A percentile compares a stretch with the other conserved stretches of the same genome.
Conservation (phyloP, 257 asterid genomes). For the Solanum raphanifolium region DNA sequence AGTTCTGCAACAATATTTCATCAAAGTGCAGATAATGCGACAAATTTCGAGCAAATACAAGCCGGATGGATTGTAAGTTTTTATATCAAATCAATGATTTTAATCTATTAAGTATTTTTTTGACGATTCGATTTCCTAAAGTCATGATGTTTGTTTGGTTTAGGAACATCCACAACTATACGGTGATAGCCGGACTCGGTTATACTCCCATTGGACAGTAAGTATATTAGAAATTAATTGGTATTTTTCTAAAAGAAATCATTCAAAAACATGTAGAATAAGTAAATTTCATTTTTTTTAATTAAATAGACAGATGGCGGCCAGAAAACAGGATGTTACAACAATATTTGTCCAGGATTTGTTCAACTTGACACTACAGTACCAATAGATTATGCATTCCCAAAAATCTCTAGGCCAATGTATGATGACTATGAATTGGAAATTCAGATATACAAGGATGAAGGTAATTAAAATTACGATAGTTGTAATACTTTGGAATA, state of each 20-base stretch:
- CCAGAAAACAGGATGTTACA: neutral
- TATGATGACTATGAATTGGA: neutral
- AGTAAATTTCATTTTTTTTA: neutral
- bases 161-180: neutral
- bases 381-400: neutral
- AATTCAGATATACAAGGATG: neutral
- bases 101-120: neutral
- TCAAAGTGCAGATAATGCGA: neutral
- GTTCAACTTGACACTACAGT: neutral
- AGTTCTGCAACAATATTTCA: neutral
- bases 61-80: neutral
- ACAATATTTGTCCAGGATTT: neutral
- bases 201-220: neutral
- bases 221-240: neutral
- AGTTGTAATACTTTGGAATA: too few relatives aligned
- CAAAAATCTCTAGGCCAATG: neutral
- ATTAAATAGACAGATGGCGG: neutral
- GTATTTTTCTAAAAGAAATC: neutral
- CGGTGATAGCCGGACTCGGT: neutral
- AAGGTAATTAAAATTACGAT: neutral
- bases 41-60: neutral
- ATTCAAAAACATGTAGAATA: neutral
- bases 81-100: neutral
- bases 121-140: neutral
- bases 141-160: neutral